A percentile compares a stretch with the other conserved stretches of the same genome.
These are phyloP conservation scores for Luffa acutangula DNA, from an alignment of 306 rosid genomes.

Conservation along the genomic window DNA sequence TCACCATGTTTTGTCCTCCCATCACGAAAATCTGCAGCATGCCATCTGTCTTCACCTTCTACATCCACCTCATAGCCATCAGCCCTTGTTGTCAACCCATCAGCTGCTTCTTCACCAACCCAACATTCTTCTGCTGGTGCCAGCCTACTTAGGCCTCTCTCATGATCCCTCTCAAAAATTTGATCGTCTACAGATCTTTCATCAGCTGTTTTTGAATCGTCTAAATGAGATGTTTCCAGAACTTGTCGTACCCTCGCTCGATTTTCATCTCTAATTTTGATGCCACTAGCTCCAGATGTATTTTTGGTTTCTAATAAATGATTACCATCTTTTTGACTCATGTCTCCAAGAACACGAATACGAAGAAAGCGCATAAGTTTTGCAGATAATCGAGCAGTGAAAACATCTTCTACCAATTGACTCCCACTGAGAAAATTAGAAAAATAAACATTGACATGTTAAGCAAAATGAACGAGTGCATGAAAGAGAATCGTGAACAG, in stretches of 20 bases:
- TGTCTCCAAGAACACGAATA: constrained; percentile 68
- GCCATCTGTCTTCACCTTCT: constrained; percentile 63
- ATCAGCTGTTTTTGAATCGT: constrained; percentile 46
- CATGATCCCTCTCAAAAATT: constrained; percentile 48
- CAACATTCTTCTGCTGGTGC: constrained; percentile 41
- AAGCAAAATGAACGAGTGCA: constrained; percentile 6
- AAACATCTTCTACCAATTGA: constrained; percentile 80
- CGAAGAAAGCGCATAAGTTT: constrained; percentile 97
- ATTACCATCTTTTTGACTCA: constrained; percentile 65
- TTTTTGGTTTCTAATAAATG: constrained; percentile 54
- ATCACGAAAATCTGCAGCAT: constrained; percentile 45
- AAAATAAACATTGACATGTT: not conserved
- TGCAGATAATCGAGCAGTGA: constrained; percentile 85
- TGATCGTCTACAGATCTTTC: constrained; percentile 63
- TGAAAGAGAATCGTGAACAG: not conserved
- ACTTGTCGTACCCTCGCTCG: constrained; percentile 68
- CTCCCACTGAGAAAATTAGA: constrained; percentile 43
- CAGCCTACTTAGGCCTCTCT: constrained; percentile 32
- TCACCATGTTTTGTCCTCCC: constrained; percentile 59
- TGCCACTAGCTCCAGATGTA: constrained; percentile 31
- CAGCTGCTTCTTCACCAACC: constrained; percentile 43
- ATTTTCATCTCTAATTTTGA: constrained; percentile 66
- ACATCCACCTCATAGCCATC: constrained; percentile 32
- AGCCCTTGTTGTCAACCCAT: constrained; percentile 39
- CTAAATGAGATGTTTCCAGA: constrained; percentile 58